These are phyloP conservation scores for Alternaria atra DNA, from an alignment of 2,329 filamentous ascomycete species.

Conservation along the genomic window DNA sequence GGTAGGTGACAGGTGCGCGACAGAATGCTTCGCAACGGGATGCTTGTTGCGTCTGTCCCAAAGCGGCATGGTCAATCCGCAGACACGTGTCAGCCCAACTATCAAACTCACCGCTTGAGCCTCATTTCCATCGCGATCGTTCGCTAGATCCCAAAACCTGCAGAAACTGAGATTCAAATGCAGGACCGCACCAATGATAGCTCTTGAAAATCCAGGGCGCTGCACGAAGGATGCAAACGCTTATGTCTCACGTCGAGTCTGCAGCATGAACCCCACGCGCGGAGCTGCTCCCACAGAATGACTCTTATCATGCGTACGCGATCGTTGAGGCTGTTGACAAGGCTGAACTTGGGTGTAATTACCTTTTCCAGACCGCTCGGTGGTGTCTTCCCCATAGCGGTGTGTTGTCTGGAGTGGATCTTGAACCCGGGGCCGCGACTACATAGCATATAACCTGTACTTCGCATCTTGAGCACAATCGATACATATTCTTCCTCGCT, in stretches of 20 bases:
- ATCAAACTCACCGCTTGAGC: slow-evolving; percentile 19
- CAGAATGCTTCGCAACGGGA: neutral
- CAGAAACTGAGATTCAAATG: neutral
- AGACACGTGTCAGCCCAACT: slow-evolving; percentile 16
- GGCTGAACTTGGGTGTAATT: neutral
- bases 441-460: neutral
- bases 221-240: slow-evolving; percentile 8
- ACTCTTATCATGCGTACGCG: slow-evolving; percentile 10
- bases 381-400: neutral
- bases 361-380: slow-evolving; percentile 3
- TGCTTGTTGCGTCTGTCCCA: neutral
- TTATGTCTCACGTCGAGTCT: slow-evolving; percentile 1
- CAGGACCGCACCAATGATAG: slow-evolving; percentile 4
- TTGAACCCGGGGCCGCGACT: neutral
- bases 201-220: neutral
- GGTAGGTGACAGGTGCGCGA: slow-evolving; percentile 3
- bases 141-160: slow-evolving; percentile 1
- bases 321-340: neutral
- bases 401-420: slow-evolving; percentile 6
- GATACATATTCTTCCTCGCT: neutral
- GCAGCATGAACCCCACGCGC: neutral
- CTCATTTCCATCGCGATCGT: slow-evolving; percentile 10
- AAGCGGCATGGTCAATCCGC: neutral
- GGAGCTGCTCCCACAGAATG: neutral
- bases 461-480: neutral